Evolutionary conservation across 2,329 filamentous ascomycete species (phyloP).

Genomic region (Botrytis tulipae): DNA sequence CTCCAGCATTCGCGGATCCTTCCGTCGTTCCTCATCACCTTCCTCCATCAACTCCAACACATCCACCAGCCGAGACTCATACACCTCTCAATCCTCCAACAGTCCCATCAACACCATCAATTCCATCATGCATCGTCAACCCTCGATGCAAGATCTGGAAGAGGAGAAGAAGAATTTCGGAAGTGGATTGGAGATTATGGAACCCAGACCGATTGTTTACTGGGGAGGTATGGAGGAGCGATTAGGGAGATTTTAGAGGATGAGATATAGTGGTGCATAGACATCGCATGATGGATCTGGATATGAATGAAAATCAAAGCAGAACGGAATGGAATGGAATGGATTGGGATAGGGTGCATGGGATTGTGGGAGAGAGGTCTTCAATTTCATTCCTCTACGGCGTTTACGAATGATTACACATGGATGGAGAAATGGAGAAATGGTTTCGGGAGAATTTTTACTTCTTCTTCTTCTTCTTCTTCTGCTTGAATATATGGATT

Average conservation of each 20-base stretch:
- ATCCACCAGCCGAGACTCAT: conserved; percentile 40
- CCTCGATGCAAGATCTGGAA: conserved; percentile 56
- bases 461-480: not conserved
- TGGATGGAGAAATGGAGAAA: not conserved
- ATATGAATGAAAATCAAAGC: not conserved
- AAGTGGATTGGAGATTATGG: conserved; percentile 55
- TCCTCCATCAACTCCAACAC: conserved; percentile 35
- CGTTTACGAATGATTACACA: conserved; percentile 8
- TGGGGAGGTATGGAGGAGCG: conserved; percentile 58
- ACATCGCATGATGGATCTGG: not conserved
- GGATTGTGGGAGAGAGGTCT: conserved; percentile 22
- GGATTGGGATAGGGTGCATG: not conserved
- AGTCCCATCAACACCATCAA: conserved; percentile 52
- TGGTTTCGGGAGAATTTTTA: not conserved
- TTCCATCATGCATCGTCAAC: conserved; percentile 57
- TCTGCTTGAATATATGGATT: not conserved
- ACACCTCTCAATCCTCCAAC: conserved; percentile 45
- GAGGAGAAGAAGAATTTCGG: conserved; percentile 55
- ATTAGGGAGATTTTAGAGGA: conserved; percentile 1
- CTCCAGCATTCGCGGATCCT: conserved; percentile 54
- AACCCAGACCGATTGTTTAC: conserved; percentile 61
- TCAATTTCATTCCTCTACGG: conserved; percentile 3
- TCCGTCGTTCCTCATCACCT: conserved; percentile 50
- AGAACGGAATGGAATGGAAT: not conserved
- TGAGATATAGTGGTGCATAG: too few species aligned